These are phyloP conservation scores for Dactylellina drechsleri DNA, from an alignment of 2,329 filamentous ascomycete species.

Conservation along the genomic window DNA sequence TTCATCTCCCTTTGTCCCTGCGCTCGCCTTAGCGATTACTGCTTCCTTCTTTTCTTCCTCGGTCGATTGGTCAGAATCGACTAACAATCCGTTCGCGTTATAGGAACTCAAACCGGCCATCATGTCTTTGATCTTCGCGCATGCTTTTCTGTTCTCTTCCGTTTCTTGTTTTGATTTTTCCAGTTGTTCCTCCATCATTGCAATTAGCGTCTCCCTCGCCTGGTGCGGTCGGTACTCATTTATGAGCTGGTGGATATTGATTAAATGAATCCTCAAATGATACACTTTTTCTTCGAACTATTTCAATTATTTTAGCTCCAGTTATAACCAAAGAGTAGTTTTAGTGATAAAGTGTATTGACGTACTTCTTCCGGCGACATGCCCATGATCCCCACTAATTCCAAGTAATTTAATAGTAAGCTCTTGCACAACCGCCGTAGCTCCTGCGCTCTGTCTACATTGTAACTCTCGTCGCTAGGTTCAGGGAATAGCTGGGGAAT, in stretches of 20 bases:
- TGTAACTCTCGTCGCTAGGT: constrained; percentile 64
- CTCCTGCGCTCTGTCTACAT: constrained; percentile 73
- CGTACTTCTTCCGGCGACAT: constrained; percentile 70
- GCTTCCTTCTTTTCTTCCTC: constrained; percentile 34
- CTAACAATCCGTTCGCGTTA: constrained; percentile 39
- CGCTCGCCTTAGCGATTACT: neutral
- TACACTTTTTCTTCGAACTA: constrained; percentile 77
- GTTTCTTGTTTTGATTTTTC: constrained; percentile 79
- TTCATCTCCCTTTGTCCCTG: constrained; percentile 4
- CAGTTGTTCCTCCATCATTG: constrained; percentile 86
- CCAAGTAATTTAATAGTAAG: constrained; percentile 86
- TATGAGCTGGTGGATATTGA: constrained; percentile 91
- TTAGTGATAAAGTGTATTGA: neutral
- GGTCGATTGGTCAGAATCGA: constrained; percentile 35
- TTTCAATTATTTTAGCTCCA: constrained; percentile 21
- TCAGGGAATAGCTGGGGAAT: constrained; percentile 76
- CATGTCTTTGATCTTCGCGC: constrained; percentile 77
- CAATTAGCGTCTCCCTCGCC: constrained; percentile 84
- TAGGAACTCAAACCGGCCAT: constrained; percentile 72
- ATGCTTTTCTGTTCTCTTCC: constrained; percentile 72
- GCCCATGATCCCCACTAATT: constrained; percentile 77
- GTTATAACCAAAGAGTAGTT: neutral
- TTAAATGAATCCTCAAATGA: constrained; percentile 82
- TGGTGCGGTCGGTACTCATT: constrained; percentile 96
- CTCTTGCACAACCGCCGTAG: constrained; percentile 84